These are phyloP conservation scores for Ananas comosus DNA, from an alignment of 176 grass and related monocot species.

Conservation along the genomic window DNA sequence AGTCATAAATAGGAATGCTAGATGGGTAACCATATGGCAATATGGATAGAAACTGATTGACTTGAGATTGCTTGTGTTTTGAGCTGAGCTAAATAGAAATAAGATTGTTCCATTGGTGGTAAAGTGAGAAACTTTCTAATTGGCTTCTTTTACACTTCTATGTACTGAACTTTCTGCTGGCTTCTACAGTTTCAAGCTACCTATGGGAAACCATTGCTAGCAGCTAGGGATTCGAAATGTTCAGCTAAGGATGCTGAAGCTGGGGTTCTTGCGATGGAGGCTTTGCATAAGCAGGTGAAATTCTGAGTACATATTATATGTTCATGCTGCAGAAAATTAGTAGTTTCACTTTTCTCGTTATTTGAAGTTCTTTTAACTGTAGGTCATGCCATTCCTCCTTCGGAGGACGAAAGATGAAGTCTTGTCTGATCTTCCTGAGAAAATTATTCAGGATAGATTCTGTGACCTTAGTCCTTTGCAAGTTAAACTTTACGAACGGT, in stretches of 20 bases:
- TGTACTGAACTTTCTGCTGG: constrained; percentile 17
- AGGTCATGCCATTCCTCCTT: constrained; percentile 99
- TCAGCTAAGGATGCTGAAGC: constrained; percentile 98
- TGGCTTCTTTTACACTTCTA: neutral
- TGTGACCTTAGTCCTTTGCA: constrained; percentile 80
- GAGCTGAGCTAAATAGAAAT: too few species aligned
- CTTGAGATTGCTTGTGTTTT: too few species aligned
- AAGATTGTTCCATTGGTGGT: too few species aligned
- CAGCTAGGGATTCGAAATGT: constrained; percentile 96
- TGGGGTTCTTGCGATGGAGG: constrained; percentile 98
- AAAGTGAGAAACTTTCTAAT: too few species aligned
- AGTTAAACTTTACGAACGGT: constrained; percentile 91
- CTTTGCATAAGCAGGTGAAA: constrained; percentile 91
- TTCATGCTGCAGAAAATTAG: neutral
- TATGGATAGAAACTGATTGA: too few species aligned
- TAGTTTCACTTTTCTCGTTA: neutral
- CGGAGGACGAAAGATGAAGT: constrained; percentile 98
- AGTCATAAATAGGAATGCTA: too few species aligned
- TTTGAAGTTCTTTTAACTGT: constrained; percentile 10
- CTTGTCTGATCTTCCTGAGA: constrained; percentile 94
- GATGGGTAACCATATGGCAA: too few species aligned
- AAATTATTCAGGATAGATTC: constrained; percentile 98
- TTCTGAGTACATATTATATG: constrained; percentile 11
- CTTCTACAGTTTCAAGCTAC: constrained; percentile 74
- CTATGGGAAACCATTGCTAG: constrained; percentile 92